Base-by-base conservation (phyloP, 169 alveolate genomes). In the Theileria sp. region DNA sequence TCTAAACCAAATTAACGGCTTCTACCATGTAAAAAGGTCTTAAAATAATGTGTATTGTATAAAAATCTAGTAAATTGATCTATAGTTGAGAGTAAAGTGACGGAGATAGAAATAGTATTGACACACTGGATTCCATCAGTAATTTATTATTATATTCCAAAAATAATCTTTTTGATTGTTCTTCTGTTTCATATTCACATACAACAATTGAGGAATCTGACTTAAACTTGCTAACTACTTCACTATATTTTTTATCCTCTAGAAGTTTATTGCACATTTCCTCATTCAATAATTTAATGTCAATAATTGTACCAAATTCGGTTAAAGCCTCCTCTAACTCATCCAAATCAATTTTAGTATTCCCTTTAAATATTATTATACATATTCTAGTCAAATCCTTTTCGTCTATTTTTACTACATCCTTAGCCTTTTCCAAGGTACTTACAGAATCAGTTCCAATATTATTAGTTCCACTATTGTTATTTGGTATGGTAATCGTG, bases 171-270 rank as follows among this genome's bases (percentile, higher is more conserved):
- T 44, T 44, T 7, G 89, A 79, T 79, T 83, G 86, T 32, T 68
- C 62, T 60, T 28, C 58, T 21, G 80, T 80, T 58, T 83, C 89
- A 72, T 50, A 83, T 38, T 83, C 89, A 61, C 89, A 83, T 23
- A 44, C 56, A 9, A 77, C 68, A 17, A 49, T 51, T 30, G 50
- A n/a, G 30, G 12, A 38, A 28, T 7, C 34, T n/a, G 10, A 50
- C 17, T n/a, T 12, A 49, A n/a, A 44, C 19, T 44, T 44, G 10
- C 38, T 0, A 25, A 36, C 72, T 60, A 58, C 61, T 62, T 64
- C 72, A 28, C 54, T 28, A 36, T 34, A 36, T 54, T 17, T 68
- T 25, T 75, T 66, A 26, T 54, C 73, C 10, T 13, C 7, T 64
- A 13, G 1, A 58, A 44, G 61, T 17, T 15, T 30, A 30, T 54